These are phyloP conservation scores for Aspergillus pseudoviridinutans DNA, from an alignment of 2,329 filamentous ascomycete genomes.

Conservation along the genomic window DNA sequence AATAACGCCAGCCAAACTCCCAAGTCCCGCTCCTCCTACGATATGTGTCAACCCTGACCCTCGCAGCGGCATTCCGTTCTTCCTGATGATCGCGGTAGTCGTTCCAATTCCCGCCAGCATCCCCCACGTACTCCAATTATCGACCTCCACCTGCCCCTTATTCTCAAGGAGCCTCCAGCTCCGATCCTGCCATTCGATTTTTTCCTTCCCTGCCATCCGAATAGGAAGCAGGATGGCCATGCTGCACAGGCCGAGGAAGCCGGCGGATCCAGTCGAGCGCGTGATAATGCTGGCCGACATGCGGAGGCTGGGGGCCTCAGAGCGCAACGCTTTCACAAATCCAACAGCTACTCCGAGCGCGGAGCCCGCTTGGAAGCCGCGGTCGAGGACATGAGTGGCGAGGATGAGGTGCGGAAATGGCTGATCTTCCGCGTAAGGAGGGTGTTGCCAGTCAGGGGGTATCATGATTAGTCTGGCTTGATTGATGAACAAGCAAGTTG, in stretches of 20 bases:
- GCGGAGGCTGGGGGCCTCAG: constrained; percentile 37
- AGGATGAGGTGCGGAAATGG: constrained; percentile 53
- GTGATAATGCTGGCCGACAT: neutral
- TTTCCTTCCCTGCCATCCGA: constrained; percentile 54
- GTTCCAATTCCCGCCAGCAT: neutral
- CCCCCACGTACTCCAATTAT: constrained; percentile 8
- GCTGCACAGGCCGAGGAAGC: constrained; percentile 44
- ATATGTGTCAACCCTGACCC: neutral
- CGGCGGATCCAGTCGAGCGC: constrained; percentile 45
- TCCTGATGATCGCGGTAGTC: neutral
- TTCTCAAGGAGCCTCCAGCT: constrained; percentile 60
- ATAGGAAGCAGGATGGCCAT: constrained; percentile 43
- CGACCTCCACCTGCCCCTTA: constrained; percentile 46
- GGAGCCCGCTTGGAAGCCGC: constrained; percentile 52
- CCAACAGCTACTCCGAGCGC: constrained; percentile 45
- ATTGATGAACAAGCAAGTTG: neutral
- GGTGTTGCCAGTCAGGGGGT: constrained; percentile 44
- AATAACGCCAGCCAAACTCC: constrained; percentile 4
- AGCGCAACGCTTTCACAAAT: constrained; percentile 12
- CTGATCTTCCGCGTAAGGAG: constrained; percentile 62
- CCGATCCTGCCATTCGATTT: constrained; percentile 63
- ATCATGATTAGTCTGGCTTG: constrained; percentile 7
- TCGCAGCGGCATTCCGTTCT: neutral
- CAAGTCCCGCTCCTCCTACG: constrained; percentile 3
- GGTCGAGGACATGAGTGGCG: constrained; percentile 56